These are phyloP conservation scores for Nicotiana undulata DNA, from an alignment of 257 asterid species.

Conservation along the genomic window DNA sequence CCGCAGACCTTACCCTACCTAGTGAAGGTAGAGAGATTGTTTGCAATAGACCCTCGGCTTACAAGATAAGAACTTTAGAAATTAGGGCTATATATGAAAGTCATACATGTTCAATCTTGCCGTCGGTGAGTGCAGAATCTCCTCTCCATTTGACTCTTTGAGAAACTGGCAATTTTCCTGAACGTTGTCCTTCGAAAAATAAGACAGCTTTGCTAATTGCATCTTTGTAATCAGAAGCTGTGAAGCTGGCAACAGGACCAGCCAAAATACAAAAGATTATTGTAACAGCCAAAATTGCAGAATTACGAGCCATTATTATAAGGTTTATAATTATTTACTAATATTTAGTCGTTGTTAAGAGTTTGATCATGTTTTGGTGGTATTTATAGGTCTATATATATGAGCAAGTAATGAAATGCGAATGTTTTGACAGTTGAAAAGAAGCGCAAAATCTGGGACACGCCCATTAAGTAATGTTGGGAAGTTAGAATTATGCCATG, in stretches of 20 bases:
- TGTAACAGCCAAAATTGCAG: constrained; percentile 14
- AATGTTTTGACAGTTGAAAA: background rate
- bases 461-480: background rate
- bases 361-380: background rate
- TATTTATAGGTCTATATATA: background rate
- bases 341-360: background rate
- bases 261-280: constrained; percentile 13
- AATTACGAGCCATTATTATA: background rate
- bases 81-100: background rate
- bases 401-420: background rate
- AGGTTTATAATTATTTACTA: background rate
- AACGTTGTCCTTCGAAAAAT: constrained; percentile 88
- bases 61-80: too few relatives aligned
- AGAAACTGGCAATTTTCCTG: constrained; percentile 48
- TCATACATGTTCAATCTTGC: constrained; percentile 36
- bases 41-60: too few relatives aligned
- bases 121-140: constrained; percentile 67
- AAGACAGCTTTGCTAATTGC: constrained; percentile 58
- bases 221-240: constrained; percentile 30
- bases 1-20: too few relatives aligned
- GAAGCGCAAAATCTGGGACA: background rate
- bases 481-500: background rate
- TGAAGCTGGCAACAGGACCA: background rate
- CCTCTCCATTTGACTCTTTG: constrained; percentile 76
- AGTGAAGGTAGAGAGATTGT: too few relatives aligned